phyloP scores from a whole-genome alignment of 2,329 filamentous ascomycete genomes.

The Dothistroma pini region DNA sequence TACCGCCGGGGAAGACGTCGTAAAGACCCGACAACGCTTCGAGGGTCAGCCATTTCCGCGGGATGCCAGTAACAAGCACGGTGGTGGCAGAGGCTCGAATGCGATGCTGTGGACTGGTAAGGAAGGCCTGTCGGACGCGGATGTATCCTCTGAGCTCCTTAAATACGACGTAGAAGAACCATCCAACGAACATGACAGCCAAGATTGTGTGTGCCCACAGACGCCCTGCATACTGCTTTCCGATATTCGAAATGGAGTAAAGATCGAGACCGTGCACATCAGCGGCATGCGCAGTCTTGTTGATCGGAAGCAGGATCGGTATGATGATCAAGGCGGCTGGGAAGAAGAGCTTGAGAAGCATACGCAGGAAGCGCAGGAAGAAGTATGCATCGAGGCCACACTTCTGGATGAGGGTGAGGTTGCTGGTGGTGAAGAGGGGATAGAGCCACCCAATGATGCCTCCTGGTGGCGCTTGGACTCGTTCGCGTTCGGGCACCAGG shows the following conservation, averaged over 20 bases:
- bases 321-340: constrained; percentile 74
- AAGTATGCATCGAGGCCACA: constrained; percentile 97
- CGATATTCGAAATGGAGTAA: constrained; percentile 85
- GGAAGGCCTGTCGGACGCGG: constrained; percentile 86
- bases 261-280: constrained; percentile 67
- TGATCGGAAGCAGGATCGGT: constrained; percentile 82
- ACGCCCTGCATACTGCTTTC: constrained; percentile 42
- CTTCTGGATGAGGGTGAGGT: constrained; percentile 87
- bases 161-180: constrained; percentile 85
- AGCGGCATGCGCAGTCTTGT: constrained; percentile 61
- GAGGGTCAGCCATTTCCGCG: constrained; percentile 81
- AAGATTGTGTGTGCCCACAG: constrained; percentile 78
- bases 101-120: constrained; percentile 92
- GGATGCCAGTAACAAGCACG: constrained; percentile 87
- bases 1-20: constrained; percentile 92
- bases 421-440: constrained; percentile 63
- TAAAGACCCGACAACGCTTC: constrained; percentile 80
- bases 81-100: constrained; percentile 92
- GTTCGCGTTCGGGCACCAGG: constrained; percentile 78
- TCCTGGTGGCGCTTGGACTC: constrained; percentile 68
- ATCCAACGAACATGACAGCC: constrained; percentile 71
- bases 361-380: constrained; percentile 85
- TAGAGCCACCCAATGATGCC: constrained; percentile 53
- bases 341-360: constrained; percentile 86
- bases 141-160: constrained; percentile 73